Evolutionary conservation across 2,329 filamentous ascomycete genomes (phyloP).

Genomic region (Cercospora citrullina): DNA sequence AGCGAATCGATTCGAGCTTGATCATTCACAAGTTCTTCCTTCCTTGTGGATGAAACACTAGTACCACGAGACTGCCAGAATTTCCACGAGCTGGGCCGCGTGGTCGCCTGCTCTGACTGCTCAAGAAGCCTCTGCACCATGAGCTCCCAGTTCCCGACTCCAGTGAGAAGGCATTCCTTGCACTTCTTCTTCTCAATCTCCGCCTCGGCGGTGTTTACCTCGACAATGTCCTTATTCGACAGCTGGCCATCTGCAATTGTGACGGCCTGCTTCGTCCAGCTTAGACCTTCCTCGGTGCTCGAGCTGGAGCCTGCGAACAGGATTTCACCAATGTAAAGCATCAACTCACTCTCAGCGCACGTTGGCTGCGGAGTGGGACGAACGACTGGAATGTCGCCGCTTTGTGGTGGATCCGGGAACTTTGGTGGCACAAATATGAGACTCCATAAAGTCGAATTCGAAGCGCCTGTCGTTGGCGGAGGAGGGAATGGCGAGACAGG

Average conservation of each 20-base stretch:
- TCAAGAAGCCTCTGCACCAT: constrained; percentile 63
- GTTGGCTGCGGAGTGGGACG: constrained; percentile 57
- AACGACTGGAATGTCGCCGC: constrained; percentile 67
- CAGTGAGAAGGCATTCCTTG: constrained; percentile 72
- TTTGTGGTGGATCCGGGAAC: constrained; percentile 70
- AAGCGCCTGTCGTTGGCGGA: constrained; percentile 33
- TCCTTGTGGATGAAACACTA: constrained; percentile 14
- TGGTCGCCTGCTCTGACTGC: constrained; percentile 27
- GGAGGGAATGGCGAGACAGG: constrained; percentile 45
- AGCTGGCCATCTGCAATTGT: constrained; percentile 67
- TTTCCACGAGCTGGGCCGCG: constrained; percentile 24
- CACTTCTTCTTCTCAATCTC: constrained; percentile 55
- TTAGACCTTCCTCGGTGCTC: constrained; percentile 62
- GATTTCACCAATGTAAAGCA: constrained; percentile 92
- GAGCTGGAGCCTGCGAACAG: constrained; percentile 66
- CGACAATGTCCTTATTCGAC: constrained; percentile 30
- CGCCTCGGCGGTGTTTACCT: constrained; percentile 3
- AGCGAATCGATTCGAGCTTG: constrained; percentile 8
- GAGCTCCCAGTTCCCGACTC: constrained; percentile 75
- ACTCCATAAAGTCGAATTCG: constrained; percentile 18
- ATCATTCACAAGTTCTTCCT: constrained; percentile 12
- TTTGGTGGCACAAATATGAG: constrained; percentile 39
- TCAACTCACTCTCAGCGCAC: constrained; percentile 83
- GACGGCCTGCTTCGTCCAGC: constrained; percentile 88
- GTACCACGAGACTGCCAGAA: constrained; percentile 26